Percentiles rank a stretch among this genome's conserved stretches.
Evolutionary conservation across 352 stramenopile species (phyloP).

Genomic region (Pythium sp.): DNA sequence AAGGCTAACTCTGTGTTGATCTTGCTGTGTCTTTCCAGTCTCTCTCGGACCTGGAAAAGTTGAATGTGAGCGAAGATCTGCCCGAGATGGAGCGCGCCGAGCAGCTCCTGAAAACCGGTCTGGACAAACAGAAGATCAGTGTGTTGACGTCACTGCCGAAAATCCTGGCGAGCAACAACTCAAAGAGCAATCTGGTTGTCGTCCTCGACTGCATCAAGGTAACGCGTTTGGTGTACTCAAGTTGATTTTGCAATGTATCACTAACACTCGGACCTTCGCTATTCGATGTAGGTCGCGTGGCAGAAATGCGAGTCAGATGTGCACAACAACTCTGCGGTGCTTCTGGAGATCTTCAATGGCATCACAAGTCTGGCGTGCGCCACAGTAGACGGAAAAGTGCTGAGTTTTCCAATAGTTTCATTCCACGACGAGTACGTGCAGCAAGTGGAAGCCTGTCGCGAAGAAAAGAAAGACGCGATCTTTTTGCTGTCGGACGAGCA

Average conservation of each 20-base stretch:
- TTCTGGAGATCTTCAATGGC: constrained; percentile 61
- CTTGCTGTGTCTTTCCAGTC: constrained; percentile 33
- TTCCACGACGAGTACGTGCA: constrained; percentile 68
- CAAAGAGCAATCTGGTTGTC: constrained; percentile 59
- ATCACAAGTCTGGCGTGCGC: constrained; percentile 51
- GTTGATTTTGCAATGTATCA: background rate
- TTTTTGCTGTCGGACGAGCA: constrained; percentile 79
- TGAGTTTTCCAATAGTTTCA: constrained; percentile 47
- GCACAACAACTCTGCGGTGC: constrained; percentile 36
- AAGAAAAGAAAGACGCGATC: constrained; percentile 56
- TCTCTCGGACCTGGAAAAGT: constrained; percentile 78
- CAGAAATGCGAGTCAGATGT: constrained; percentile 64
- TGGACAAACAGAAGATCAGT: constrained; percentile 83
- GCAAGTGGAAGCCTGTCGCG: constrained; percentile 38
- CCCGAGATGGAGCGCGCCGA: constrained; percentile 76
- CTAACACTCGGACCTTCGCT: background rate
- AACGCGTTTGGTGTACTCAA: constrained; percentile 34
- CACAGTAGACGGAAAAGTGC: constrained; percentile 70
- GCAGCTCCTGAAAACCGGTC: constrained; percentile 67
- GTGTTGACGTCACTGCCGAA: constrained; percentile 65
- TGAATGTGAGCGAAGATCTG: constrained; percentile 85
- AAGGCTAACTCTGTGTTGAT: background rate
- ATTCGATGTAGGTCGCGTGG: constrained; percentile 40
- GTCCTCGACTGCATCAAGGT: constrained; percentile 81
- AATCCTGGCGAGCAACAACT: constrained; percentile 71